phyloP scores from a whole-genome alignment of 345 rosid genomes.

The Moricandia moricandioides region DNA sequence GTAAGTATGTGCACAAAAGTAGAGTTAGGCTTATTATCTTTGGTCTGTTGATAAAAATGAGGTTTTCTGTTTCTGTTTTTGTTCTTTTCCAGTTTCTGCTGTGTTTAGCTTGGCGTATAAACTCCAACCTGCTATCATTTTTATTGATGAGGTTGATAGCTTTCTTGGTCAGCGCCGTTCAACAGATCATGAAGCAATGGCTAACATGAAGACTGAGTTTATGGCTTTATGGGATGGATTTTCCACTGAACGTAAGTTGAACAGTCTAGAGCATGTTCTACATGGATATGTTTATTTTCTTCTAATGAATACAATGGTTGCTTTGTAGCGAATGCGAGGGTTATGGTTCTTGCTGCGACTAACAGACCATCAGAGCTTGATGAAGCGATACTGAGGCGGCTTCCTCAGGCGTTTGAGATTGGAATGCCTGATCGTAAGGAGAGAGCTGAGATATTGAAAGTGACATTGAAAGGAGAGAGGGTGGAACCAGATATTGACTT shows the following conservation, averaged over 20 bases:
- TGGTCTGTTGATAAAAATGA: background rate
- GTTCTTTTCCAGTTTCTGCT: background rate
- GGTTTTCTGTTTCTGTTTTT: background rate
- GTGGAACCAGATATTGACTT: conserved; percentile 63
- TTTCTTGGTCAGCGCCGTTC: background rate
- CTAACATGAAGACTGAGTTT: background rate
- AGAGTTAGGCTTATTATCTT: background rate
- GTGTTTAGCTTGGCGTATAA: background rate
- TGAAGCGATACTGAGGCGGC: conserved; percentile 90
- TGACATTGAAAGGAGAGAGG: conserved; percentile 72
- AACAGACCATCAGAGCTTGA: conserved; percentile 97
- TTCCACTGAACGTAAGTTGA: background rate
- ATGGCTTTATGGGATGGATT: background rate
- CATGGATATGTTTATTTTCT: no score
- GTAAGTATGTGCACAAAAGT: background rate
- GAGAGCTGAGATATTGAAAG: conserved; percentile 80
- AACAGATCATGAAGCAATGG: background rate
- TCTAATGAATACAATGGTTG: conserved; percentile 7
- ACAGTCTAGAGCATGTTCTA: no score
- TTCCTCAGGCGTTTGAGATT: conserved; percentile 96
- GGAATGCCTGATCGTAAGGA: conserved; percentile 75
- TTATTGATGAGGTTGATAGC: background rate
- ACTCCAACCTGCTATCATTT: background rate
- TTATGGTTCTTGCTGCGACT: conserved; percentile 98
- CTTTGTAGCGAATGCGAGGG: conserved; percentile 74